Conservation (phyloP, 139 green algal genomes). For the Astrephomene gubernaculifera region DNA sequence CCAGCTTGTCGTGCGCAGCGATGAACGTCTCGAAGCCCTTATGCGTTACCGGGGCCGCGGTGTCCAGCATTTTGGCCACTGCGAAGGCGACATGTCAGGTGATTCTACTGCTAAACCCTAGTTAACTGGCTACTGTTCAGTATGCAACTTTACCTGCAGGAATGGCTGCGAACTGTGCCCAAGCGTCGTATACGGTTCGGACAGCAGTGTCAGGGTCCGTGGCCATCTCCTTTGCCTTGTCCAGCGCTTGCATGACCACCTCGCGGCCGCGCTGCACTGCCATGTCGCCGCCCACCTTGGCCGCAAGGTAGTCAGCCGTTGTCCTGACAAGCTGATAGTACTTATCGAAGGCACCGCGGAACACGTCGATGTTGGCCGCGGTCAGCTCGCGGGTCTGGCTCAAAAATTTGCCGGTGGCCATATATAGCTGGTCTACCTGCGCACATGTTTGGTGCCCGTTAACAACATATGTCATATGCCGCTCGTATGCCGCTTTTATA, state of each 20-base stretch:
- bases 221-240: slow-evolving; percentile 38
- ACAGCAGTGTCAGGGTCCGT: slow-evolving; percentile 50
- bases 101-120: no score
- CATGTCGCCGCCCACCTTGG: background rate
- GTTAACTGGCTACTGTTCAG: no score
- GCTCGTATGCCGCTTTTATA: no score
- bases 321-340: slow-evolving; percentile 30
- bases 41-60: background rate
- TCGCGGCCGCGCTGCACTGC: slow-evolving; percentile 1
- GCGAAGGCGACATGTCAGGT: no score
- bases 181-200: slow-evolving; percentile 35
- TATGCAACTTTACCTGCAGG: slow-evolving; percentile 39
- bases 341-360: slow-evolving; percentile 13
- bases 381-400: background rate
- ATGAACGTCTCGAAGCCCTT: slow-evolving; percentile 22
- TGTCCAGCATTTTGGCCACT: slow-evolving; percentile 16
- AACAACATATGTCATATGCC: no score
- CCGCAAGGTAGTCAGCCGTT: background rate
- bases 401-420: background rate
- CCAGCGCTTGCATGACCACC: slow-evolving; percentile 1
- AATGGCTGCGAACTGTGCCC: slow-evolving; percentile 39
- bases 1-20: slow-evolving; percentile 19
- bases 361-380: background rate
- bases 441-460: no score
- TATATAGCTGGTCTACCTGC: slow-evolving; percentile 21